Evolutionary conservation across 371 early-diverging fungal genomes (phyloP).

Genomic region (Caulochytrium protostelioides): DNA sequence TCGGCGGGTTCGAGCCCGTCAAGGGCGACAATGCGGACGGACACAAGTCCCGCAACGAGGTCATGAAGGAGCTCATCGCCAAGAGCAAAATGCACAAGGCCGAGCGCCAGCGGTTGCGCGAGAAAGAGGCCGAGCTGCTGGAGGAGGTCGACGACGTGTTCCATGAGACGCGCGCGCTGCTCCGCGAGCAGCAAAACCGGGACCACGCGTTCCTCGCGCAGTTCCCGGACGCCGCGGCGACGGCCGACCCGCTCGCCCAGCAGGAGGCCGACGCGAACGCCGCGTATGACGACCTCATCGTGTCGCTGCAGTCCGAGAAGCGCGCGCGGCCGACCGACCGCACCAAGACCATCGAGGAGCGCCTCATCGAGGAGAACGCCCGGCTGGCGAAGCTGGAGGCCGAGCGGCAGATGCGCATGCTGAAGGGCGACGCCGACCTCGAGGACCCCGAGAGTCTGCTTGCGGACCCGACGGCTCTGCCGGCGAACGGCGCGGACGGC

Average conservation of each 20-base stretch:
- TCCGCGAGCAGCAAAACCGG: background rate
- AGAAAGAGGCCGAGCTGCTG: slow-evolving; percentile 9
- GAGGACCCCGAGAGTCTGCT: too few relatives aligned
- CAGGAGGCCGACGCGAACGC: slow-evolving; percentile 9
- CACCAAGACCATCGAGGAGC: slow-evolving; percentile 79
- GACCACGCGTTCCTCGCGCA: background rate
- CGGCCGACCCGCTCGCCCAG: background rate
- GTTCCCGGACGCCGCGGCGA: background rate
- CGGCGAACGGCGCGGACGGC: slow-evolving; percentile 14
- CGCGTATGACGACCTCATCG: slow-evolving; percentile 54
- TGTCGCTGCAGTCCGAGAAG: slow-evolving; percentile 55
- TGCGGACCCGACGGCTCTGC: slow-evolving; percentile 18
- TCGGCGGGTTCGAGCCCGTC: slow-evolving; percentile 84
- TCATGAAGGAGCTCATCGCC: slow-evolving; percentile 90
- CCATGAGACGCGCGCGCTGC: too few relatives aligned
- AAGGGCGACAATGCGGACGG: too few relatives aligned
- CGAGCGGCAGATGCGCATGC: slow-evolving; percentile 66
- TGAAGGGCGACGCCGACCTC: slow-evolving; percentile 30
- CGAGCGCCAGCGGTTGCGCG: slow-evolving; percentile 1
- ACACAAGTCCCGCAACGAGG: slow-evolving; percentile 62
- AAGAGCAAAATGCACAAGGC: slow-evolving; percentile 84
- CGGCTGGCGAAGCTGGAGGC: slow-evolving; percentile 62
- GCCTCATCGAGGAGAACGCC: slow-evolving; percentile 57
- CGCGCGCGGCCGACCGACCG: slow-evolving; percentile 76
- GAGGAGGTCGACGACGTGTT: slow-evolving; percentile 9